These are phyloP conservation scores for Piper betle DNA, from an alignment of 164 flowering plant species.

Conservation along the genomic window DNA sequence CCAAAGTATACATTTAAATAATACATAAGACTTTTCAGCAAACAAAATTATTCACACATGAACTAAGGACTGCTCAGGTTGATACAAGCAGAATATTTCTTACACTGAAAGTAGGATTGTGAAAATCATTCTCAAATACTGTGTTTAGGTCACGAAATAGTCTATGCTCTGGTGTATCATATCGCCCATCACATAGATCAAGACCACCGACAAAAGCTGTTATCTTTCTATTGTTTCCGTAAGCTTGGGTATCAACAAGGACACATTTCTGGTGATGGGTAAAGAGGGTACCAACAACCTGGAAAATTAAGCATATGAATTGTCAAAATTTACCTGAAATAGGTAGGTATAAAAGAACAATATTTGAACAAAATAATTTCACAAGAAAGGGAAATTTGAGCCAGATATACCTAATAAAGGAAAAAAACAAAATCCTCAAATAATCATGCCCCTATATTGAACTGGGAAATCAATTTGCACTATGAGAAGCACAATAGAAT, in stretches of 20 bases:
- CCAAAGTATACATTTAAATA: neutral
- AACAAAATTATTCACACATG: neutral
- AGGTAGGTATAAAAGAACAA: too few relatives aligned
- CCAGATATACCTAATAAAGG: too few relatives aligned
- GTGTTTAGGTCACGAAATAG: slow-evolving; percentile 60
- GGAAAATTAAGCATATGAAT: neutral
- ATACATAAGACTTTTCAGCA: neutral
- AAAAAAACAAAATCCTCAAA: too few relatives aligned
- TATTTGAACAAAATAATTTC: too few relatives aligned
- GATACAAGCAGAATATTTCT: slow-evolving; percentile 13
- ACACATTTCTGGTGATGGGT: slow-evolving; percentile 92
- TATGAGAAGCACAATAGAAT: too few relatives aligned
- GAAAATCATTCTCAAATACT: slow-evolving; percentile 58
- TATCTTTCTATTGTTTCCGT: slow-evolving; percentile 54
- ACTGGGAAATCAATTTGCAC: too few relatives aligned
- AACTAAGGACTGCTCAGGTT: neutral
- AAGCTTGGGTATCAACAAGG: slow-evolving; percentile 67
- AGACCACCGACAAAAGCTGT: slow-evolving; percentile 79
- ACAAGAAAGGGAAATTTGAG: too few relatives aligned
- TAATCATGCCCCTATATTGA: too few relatives aligned
- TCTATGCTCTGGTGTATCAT: slow-evolving; percentile 84
- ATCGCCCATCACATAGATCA: slow-evolving; percentile 89
- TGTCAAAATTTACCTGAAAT: neutral
- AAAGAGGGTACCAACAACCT: slow-evolving; percentile 73
- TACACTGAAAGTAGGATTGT: slow-evolving; percentile 73